Evolutionary conservation across 2,329 filamentous ascomycete genomes (phyloP).

Genomic region (Geosmithia morbida): DNA sequence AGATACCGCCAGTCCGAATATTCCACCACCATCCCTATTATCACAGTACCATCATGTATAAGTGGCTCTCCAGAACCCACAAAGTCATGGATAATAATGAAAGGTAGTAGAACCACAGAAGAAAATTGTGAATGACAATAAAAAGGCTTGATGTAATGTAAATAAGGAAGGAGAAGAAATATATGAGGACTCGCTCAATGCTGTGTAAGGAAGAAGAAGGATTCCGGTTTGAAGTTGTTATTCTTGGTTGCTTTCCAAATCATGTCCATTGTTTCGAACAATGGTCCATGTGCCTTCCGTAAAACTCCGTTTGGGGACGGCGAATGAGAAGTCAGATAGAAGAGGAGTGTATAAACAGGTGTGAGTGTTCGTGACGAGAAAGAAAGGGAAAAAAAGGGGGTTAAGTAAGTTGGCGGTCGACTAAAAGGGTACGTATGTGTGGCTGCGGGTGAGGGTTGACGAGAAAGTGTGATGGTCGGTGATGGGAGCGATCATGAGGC

Average conservation of each 20-base stretch:
- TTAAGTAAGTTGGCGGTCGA: not conserved
- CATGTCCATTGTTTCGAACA: no score
- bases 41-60: not conserved
- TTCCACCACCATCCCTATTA: not conserved
- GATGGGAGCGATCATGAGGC: not conserved
- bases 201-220: not conserved
- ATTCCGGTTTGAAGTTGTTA: no score
- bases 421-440: not conserved
- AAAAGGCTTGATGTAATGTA: not conserved
- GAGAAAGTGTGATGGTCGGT: no score
- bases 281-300: no score
- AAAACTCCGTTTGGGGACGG: no score
- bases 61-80: no score
- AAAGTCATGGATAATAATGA: no score
- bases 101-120: not conserved
- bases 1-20: not conserved
- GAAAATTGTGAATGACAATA: not conserved
- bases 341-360: not conserved
- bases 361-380: not conserved
- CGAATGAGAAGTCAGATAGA: no score
- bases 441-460: no score
- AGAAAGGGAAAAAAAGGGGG: not conserved
- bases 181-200: not conserved
- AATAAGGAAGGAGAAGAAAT: not conserved
- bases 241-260: no score